Base-by-base conservation (phyloP, 106 monocot species). In the Iris macrosiphon region DNA sequence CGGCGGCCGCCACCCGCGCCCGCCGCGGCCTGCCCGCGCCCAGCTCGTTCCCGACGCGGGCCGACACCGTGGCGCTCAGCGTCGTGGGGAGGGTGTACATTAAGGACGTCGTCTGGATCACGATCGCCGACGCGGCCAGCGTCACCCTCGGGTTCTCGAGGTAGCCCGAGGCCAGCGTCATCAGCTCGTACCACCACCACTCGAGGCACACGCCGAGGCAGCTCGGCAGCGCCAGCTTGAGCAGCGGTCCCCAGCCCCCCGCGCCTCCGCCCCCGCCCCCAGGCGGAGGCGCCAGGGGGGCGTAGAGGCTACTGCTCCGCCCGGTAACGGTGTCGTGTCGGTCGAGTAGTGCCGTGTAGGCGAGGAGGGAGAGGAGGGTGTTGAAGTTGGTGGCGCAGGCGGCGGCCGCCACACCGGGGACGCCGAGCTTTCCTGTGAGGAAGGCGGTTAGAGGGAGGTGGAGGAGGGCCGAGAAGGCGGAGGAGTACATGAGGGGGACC, bases 151-250 rank as follows among this genome's bases (percentile, higher is more conserved):
- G 73, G 18, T 61, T 12, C 59, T 25, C 14, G 38, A 79, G 69
- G 31, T 73, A 79, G 7, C 79, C 79, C 39, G 73, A 68, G 49
- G 52, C 54, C 5, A 79, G 42, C 2, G 69, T 74, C 79, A 79
- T 79, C 18, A 79, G 26, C 64, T 69, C 69, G 40, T 79, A 69
- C 62, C 66, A 78, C 72, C 79, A 73, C 72, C 79, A 79, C 52
- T 73, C 73, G 0, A 79, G 29, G 51, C 73, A 73, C 28, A 79
- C 79, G 0, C 17, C 64, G 14, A 73, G 27, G 63, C 79, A 73
- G 53, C 73, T 68, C 18, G 59, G 79, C 19, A 64, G 12, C 4
- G 79, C 68, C 2, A 79, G 68, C 4, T 53, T 55, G 48, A 72
- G 38, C 15, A 78, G 51, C 14, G 45, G 4, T 0, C 31, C 42